Conservation (phyloP, 768 basidiomycete species). For the Gymnopilus junonius region DNA sequence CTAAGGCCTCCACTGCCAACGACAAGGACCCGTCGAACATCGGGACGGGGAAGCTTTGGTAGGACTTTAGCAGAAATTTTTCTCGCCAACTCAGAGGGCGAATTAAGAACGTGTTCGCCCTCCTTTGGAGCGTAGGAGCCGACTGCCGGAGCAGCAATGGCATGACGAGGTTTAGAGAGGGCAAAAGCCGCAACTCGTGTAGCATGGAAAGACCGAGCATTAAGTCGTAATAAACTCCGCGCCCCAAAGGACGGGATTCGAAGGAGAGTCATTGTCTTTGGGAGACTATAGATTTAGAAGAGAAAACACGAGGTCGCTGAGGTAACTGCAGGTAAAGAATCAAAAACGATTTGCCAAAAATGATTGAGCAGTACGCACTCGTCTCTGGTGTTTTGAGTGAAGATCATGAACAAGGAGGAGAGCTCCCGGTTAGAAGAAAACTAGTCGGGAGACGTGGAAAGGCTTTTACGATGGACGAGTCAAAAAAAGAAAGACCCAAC, state of each 20-base stretch:
- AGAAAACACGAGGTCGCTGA: slow-evolving; percentile 90
- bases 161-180: slow-evolving; percentile 53
- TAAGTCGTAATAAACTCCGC: slow-evolving; percentile 36
- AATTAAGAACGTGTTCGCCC: slow-evolving; percentile 82
- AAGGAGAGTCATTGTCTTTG: slow-evolving; percentile 42
- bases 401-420: slow-evolving; percentile 63
- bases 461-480: slow-evolving; percentile 9
- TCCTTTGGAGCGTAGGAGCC: slow-evolving; percentile 69
- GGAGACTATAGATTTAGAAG: slow-evolving; percentile 49
- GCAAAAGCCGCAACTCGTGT: slow-evolving; percentile 37
- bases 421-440: slow-evolving; percentile 23
- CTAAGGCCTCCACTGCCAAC: slow-evolving; percentile 95
- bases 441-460: not conserved
- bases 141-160: slow-evolving; percentile 77
- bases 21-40: slow-evolving; percentile 94
- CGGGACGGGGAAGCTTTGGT: slow-evolving; percentile 87
- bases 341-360: not conserved
- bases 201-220: slow-evolving; percentile 56
- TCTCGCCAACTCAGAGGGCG: slow-evolving; percentile 93
- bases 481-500: not conserved
- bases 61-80: slow-evolving; percentile 93
- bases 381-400: slow-evolving; percentile 88
- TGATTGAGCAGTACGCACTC: slow-evolving; percentile 55
- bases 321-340: slow-evolving; percentile 58
- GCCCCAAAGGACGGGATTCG: slow-evolving; percentile 46